A percentile compares a stretch with the other conserved stretches of the same genome.
Evolutionary conservation across 768 basidiomycete species (phyloP).

Genomic region (Paxillus involutus): DNA sequence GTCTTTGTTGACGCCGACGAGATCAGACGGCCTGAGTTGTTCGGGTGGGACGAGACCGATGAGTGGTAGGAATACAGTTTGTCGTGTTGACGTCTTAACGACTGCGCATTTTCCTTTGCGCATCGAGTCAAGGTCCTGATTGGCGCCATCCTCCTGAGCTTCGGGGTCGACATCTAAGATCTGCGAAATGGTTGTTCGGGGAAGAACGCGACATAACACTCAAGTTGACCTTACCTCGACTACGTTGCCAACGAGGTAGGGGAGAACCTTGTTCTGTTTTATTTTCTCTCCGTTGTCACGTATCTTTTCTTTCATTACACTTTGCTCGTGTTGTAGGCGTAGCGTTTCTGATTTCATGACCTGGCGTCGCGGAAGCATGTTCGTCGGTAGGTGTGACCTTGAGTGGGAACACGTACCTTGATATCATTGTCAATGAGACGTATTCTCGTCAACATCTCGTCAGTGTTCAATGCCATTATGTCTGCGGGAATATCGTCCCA

Average conservation of each 20-base stretch:
- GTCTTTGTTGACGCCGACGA: slow-evolving; percentile 99
- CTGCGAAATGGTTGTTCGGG: slow-evolving; percentile 40
- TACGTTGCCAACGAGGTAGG: slow-evolving; percentile 96
- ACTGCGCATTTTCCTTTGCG: slow-evolving; percentile 98
- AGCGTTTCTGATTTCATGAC: slow-evolving; percentile 96
- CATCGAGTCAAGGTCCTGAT: slow-evolving; percentile 92
- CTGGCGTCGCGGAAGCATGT: slow-evolving; percentile 38
- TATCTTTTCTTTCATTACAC: slow-evolving; percentile 97
- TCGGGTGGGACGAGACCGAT: slow-evolving; percentile 96
- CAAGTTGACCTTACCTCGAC: slow-evolving; percentile 72
- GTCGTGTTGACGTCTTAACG: slow-evolving; percentile 97
- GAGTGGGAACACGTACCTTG: slow-evolving; percentile 53
- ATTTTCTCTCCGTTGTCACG: slow-evolving; percentile 98
- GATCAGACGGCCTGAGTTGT: slow-evolving; percentile 84
- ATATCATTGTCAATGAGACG: slow-evolving; percentile 96
- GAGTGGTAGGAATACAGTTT: slow-evolving; percentile 97
- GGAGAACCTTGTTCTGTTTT: slow-evolving; percentile 98
- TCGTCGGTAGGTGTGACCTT: background rate
- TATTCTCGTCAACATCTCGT: slow-evolving; percentile 87
- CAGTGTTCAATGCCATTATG: slow-evolving; percentile 71
- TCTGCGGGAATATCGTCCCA: slow-evolving; percentile 94
- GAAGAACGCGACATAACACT: background rate
- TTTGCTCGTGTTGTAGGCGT: slow-evolving; percentile 91
- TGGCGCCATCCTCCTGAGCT: slow-evolving; percentile 92
- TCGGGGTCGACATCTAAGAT: slow-evolving; percentile 95